Conservation (phyloP, 2,329 filamentous ascomycete species). For the Ophiostoma populinum region DNA sequence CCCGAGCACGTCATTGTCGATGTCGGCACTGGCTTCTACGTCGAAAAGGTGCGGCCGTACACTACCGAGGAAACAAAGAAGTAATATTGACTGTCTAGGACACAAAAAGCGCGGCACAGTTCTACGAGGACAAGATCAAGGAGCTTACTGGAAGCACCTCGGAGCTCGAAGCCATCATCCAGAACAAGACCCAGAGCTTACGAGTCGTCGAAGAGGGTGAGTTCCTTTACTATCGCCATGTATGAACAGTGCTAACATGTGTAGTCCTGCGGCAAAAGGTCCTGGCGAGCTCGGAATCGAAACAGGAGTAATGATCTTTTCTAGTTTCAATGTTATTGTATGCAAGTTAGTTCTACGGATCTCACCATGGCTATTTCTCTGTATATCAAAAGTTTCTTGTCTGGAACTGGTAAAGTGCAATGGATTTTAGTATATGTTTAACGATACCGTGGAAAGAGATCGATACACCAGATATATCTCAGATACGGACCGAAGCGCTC, state of each 20-base stretch:
- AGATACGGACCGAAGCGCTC: no score
- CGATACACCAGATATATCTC: no score
- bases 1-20: conserved; percentile 72
- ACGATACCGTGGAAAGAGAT: no score
- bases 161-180: conserved; percentile 38
- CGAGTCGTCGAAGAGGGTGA: conserved; percentile 76
- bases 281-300: conserved; percentile 11
- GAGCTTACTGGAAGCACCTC: conserved; percentile 35
- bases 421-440: no score
- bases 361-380: no score
- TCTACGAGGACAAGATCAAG: conserved; percentile 39
- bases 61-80: not conserved
- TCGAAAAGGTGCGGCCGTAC: conserved; percentile 55
- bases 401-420: no score
- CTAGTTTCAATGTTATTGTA: not conserved
- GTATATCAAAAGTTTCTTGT: no score
- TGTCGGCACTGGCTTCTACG: conserved; percentile 82
- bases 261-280: conserved; percentile 23
- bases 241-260: not conserved
- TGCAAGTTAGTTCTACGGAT: no score
- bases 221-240: not conserved
- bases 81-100: conserved; percentile 20
- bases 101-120: conserved; percentile 33
- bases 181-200: conserved; percentile 66
- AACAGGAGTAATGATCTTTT: not conserved